Percentiles rank a stretch among this genome's conserved stretches.
These are phyloP conservation scores for Psilocybe cyanescens DNA, from an alignment of 768 basidiomycete genomes.

Conservation along the genomic window DNA sequence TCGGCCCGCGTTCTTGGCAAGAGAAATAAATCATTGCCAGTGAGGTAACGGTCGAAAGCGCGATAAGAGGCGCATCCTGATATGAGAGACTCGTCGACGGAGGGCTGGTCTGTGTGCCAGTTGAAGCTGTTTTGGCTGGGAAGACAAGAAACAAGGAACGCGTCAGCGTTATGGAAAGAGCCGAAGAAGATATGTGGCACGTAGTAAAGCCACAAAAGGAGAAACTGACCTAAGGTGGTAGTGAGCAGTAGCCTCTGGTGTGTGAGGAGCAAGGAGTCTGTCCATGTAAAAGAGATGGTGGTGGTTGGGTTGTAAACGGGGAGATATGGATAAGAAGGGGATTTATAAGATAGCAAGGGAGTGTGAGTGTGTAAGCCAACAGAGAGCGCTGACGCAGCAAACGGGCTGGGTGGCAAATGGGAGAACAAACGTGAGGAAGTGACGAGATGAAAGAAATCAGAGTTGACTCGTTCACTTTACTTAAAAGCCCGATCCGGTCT, in stretches of 20 bases:
- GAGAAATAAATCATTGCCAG: slow-evolving; percentile 72
- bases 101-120: slow-evolving; percentile 75
- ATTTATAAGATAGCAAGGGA: slow-evolving; percentile 18
- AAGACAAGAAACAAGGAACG: slow-evolving; percentile 15
- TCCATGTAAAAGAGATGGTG: slow-evolving; percentile 49
- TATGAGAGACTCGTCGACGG: slow-evolving; percentile 73
- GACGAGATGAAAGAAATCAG: slow-evolving; percentile 9
- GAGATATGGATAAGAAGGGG: slow-evolving; percentile 13
- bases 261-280: slow-evolving; percentile 72
- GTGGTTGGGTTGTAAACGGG: slow-evolving; percentile 15
- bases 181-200: not conserved
- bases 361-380: slow-evolving; percentile 14
- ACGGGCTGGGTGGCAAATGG: slow-evolving; percentile 18
- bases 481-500: slow-evolving; percentile 17
- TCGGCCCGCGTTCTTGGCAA: slow-evolving; percentile 66
- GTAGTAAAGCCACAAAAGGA: slow-evolving; percentile 1
- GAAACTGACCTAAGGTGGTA: slow-evolving; percentile 62
- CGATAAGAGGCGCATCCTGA: slow-evolving; percentile 83
- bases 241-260: slow-evolving; percentile 76
- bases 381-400: slow-evolving; percentile 22
- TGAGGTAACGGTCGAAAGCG: slow-evolving; percentile 75
- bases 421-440: slow-evolving; percentile 33
- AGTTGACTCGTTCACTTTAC: not conserved
- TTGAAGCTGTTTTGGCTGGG: slow-evolving; percentile 65
- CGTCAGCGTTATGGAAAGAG: slow-evolving; percentile 15